Evolutionary conservation across 108 stramenopile species (phyloP), one percentile per base, ranked within the genome.

Genomic region (Tribonema minus): DNA sequence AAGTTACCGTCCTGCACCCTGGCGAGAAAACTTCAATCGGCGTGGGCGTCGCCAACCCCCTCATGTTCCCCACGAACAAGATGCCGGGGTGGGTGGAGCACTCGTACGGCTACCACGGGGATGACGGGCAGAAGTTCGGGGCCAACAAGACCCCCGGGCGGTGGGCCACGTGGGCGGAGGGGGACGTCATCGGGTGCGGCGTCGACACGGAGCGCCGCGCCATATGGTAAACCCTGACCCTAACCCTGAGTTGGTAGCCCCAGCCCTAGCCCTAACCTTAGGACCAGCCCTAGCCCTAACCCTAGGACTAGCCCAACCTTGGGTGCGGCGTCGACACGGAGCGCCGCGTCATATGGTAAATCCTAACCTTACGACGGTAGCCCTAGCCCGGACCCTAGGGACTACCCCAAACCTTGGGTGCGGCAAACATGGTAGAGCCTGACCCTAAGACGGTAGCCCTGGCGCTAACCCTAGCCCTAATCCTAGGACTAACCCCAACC

Each of bases 41-140:
- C 46, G 65, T 84, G 64, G 83, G 83, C 4, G 75, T 84, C 23
- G 83, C 83, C 37, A 76, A 74, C 61, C 72, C 41, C 30, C 65
- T 67, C 63, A 54, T 37, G 12, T 80, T 84, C 23, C 5, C 69
- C 27, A 39, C 74, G 29, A 70, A 74, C 35, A 66, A 84, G 37
- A 84, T 84, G 83, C 83, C 83, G 25, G 83, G 83, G 27, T 84
- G 83, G 83, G 73, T 77, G 7, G 66, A 62, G 37, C 83, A 84
- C 35, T 84, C 83, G 25, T 84, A 84, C 68, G 83, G 83, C 2
- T 84, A 84, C 58, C 83, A 84, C 30, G 83, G 83, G 26, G 83
- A 84, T 70, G 83, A 84, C 73, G 83, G 83, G 5, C 72, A 73
- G 28, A 76, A 78, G 68, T 84, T 81, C 63, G 83, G 83, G 26